Evolutionary conservation across 768 basidiomycete genomes (phyloP), one percentile per base, ranked within the genome.

Genomic region (Kwoniella bestiolae): DNA sequence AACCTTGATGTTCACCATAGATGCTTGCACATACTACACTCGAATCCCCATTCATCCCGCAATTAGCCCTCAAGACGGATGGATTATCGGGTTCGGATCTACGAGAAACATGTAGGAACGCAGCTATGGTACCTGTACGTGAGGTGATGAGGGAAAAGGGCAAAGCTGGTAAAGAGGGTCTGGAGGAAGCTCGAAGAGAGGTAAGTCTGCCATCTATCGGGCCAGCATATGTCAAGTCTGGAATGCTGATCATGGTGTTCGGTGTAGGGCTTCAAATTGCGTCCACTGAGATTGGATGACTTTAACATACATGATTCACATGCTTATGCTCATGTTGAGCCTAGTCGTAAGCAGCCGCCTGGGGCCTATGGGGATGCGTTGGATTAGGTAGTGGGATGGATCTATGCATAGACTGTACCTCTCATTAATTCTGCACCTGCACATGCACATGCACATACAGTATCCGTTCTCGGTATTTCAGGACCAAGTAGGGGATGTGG

Each of bases 31-130:
- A 89, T 63, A 91, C 92, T 2, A 84, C 84, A 38, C 83, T 94
- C 0, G 85, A 86, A 4, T 82, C 87, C 0, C 81, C 83, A 2
- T 89, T 96, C 76, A 73, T 94, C 18, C 79, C 84, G 8, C 53
- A 76, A 1, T 85, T 99, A 3, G 93, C 92, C 2, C 81, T 84
- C 18, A 84, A 85, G 32, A 87, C 93, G 0, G 86, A 87, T 23
- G 90, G 91, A 1, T 83, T 87, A 26, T 94, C 93, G 1, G 94
- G 95, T 3, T 93, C 92, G 2, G 95, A 97, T 79, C 82, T 98
- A 59, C 87, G 89, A 72, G 95, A 99, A 82, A 83, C 94, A 14
- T 97, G 94, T 80, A 85, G 95, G 59, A 93, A 88, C 71, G 94
- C 95, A 1, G 94, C 92, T 0, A 95, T 97, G 93, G 86, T 88